Evolutionary conservation across 208 protist species (phyloP), one percentile per base, ranked within the genome.

Genomic region (Trypanosoma avium): DNA sequence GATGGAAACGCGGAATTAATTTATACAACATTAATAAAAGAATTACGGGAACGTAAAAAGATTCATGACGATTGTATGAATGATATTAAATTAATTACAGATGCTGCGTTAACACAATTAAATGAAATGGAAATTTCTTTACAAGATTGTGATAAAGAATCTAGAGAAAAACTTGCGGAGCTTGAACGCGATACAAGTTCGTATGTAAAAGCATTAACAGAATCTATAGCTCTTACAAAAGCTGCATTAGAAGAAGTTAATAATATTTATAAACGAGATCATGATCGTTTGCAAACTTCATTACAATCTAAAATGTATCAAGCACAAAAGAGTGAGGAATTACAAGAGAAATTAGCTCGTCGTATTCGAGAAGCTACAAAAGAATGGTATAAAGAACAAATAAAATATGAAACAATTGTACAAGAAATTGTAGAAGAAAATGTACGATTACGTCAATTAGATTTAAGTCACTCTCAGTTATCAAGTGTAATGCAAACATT

Each of bases 341-440:
- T 67, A 33, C 88, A 95, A 40, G 88, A 95, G 49, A 81, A 82
- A 42, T 71, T 79, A 29, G 77, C 79, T 1, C 88, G 88, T 4
- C 85, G 85, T 22, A 78, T 92, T 27, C 80, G 88, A 0, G 88
- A 95, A 70, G 71, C 72, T 0, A 63, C 86, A 17, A 95, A 95
- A 67, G 85, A 79, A 49, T 73, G 78, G 50, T 82, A 86, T 54
- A 40, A 58, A 57, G 88, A 95, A 62, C 86, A 95, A 70, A 27
- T 82, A 4, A 73, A 73, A 57, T 91, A 95, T 70, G 75, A 84
- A 61, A 69, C 75, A 36, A 57, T 76, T 4, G 21, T 75, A 15
- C 81, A 90, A 68, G 82, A 80, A 59, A 58, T 82, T 36, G 50
- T 91, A 47, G 72, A 81, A 40, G 81, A 88, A 49, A 68, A 73